phyloP scores from a whole-genome alignment of 257 asterid species.

The Nicotiana tomentosiformis region DNA sequence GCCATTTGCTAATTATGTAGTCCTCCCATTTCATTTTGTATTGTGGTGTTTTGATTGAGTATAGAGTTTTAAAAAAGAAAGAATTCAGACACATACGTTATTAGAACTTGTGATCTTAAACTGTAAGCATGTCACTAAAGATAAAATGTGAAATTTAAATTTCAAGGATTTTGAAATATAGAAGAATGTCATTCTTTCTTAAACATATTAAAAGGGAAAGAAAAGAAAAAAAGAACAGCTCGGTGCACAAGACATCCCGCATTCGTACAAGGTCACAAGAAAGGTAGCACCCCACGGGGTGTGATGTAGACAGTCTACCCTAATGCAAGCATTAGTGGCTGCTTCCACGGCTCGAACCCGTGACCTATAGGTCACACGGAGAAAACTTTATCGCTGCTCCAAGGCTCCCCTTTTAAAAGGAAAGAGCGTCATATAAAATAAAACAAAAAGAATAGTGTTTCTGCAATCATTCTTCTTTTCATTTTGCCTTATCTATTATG shows the following conservation, averaged over 20 bases:
- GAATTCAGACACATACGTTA: neutral
- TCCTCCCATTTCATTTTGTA: neutral
- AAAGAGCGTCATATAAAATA: neutral
- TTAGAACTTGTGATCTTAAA: neutral
- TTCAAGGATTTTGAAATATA: neutral
- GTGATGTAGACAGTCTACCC: too few species aligned
- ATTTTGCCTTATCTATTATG: neutral
- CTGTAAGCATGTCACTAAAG: neutral
- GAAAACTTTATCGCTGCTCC: too few species aligned
- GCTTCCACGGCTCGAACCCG: too few species aligned
- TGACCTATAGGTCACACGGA: too few species aligned
- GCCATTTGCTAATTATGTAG: neutral
- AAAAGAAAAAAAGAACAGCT: too few species aligned
- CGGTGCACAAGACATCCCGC: too few species aligned
- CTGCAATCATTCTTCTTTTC: neutral
- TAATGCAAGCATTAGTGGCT: too few species aligned
- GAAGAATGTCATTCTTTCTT: too few species aligned
- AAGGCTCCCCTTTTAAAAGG: neutral
- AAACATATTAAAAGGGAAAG: too few species aligned
- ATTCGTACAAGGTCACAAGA: too few species aligned
- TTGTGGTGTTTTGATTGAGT: neutral
- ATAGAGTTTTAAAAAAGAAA: neutral
- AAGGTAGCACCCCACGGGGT: fast-evolving
- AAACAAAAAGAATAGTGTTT: neutral
- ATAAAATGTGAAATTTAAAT: neutral